phyloP scores from a whole-genome alignment of 2,329 filamentous ascomycete species.

The Colletotrichum lindemuthianum region DNA sequence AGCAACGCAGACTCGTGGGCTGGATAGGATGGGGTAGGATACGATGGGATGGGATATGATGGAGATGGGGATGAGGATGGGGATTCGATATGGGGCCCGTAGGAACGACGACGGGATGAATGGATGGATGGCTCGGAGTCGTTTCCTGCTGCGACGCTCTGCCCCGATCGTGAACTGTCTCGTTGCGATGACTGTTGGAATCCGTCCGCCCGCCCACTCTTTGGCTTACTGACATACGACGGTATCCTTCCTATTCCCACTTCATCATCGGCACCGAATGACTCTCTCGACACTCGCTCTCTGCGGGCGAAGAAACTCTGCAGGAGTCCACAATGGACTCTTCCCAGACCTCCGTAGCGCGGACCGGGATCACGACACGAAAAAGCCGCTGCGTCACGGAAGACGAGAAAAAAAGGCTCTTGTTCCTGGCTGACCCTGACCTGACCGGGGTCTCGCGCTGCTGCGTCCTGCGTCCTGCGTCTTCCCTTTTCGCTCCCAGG shows the following conservation, averaged over 20 bases:
- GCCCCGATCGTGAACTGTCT: neutral
- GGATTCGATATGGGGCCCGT: neutral
- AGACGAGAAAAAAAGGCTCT: neutral
- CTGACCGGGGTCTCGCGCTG: no score
- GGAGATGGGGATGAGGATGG: neutral
- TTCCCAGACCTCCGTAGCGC: no score
- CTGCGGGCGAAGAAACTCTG: no score
- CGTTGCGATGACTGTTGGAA: no score
- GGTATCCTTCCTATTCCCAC: no score
- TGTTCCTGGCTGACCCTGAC: neutral
- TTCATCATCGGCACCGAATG: no score
- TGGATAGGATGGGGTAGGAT: neutral
- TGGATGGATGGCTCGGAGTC: neutral
- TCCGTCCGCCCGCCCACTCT: no score
- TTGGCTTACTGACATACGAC: no score
- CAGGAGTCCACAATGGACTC: no score
- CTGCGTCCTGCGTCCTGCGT: no score
- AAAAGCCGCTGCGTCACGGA: constrained; percentile 1
- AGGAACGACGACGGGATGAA: neutral
- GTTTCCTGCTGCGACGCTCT: neutral
- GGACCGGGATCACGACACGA: neutral
- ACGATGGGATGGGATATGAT: neutral
- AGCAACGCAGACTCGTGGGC: neutral
- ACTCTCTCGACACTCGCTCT: no score
- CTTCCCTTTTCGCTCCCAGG: no score